These are phyloP conservation scores for Jamesozyma hellenica DNA, from an alignment of 805 yeast genomes.

Conservation along the genomic window DNA sequence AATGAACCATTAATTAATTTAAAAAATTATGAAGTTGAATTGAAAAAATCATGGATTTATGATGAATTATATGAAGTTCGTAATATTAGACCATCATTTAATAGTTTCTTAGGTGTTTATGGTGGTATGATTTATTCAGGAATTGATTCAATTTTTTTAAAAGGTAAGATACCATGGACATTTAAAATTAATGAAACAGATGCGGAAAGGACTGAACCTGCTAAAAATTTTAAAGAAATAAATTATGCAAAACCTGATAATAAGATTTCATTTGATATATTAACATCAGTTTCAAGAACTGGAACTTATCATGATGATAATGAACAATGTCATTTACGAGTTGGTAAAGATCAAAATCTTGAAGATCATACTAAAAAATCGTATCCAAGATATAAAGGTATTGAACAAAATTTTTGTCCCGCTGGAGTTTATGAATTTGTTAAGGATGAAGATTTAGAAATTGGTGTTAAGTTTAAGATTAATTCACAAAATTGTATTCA, in stretches of 20 bases:
- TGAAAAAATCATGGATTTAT: slow-evolving; percentile 73
- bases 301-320: slow-evolving; percentile 95
- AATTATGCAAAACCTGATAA: slow-evolving; percentile 95
- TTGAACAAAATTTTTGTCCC: slow-evolving; percentile 90
- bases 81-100: slow-evolving; percentile 87
- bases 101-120: slow-evolving; percentile 57
- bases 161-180: slow-evolving; percentile 85
- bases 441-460: slow-evolving; percentile 44
- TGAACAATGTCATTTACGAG: slow-evolving; percentile 77
- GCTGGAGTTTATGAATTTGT: slow-evolving; percentile 95
- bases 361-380: slow-evolving; percentile 56
- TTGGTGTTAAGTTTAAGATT: slow-evolving; percentile 80
- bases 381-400: slow-evolving; percentile 72
- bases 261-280: slow-evolving; percentile 77
- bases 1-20: slow-evolving; percentile 39
- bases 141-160: slow-evolving; percentile 62
- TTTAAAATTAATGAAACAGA: slow-evolving; percentile 61
- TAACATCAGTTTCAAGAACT: slow-evolving; percentile 92
- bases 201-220: slow-evolving; percentile 58
- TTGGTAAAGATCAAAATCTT: slow-evolving; percentile 48
- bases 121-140: slow-evolving; percentile 87
- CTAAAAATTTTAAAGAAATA: slow-evolving; percentile 56
- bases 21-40: slow-evolving; percentile 49
- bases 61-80: slow-evolving; percentile 78
- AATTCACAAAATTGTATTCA: slow-evolving; percentile 96